Evolutionary conservation across 805 yeast species (phyloP), one percentile per base, ranked within the genome.

Genomic region (Candida maesae): DNA sequence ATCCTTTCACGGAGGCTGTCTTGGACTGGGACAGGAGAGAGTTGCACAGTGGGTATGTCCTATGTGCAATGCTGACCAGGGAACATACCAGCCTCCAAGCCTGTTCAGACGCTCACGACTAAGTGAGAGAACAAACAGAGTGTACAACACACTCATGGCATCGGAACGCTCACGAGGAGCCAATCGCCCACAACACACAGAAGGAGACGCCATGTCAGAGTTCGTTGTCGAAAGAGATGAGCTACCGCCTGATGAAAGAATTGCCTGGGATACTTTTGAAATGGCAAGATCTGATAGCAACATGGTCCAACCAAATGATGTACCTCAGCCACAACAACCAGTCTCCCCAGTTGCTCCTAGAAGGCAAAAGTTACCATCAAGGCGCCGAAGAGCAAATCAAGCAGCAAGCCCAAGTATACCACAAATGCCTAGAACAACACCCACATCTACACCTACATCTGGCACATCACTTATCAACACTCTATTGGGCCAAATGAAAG

Each of bases 41-140:
- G 17, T 42, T 5, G 52, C 41, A 5, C 56, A 45, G 13, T 73
- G 78, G 79, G 58, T 57, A 42, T 74, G 80, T 51, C 79, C 79
- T n/a, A 64, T 71, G 45, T 74, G 80, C 50, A 76, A 70, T 41
- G 54, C 57, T 40, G 61, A 58, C 24, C 77, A 72, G 12, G 52
- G 69, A 41, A 21, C 38, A n/a, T 19, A 33, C 34, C 39, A 42
- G 14, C 45, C 53, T 13, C 50, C 55, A 15, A 49, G 52, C 16
- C 29, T 39, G n/a, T 52, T 49, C 34, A 46, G 60, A 45, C 42
- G 55, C 36, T 50, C 55, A n/a, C 42, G 59, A 30, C 43, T 51
- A 35, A 55, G 61, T 29, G 55, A 52, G n/a, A 50, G 56, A 3
- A 57, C 61, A 1, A 49, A 57, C 35, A 47, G 57, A 26, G 59